A percentile compares a stretch with the other conserved stretches of the same genome.
Conservation (phyloP, 208 protist genomes). For the Angomonas ambiguus region DNA sequence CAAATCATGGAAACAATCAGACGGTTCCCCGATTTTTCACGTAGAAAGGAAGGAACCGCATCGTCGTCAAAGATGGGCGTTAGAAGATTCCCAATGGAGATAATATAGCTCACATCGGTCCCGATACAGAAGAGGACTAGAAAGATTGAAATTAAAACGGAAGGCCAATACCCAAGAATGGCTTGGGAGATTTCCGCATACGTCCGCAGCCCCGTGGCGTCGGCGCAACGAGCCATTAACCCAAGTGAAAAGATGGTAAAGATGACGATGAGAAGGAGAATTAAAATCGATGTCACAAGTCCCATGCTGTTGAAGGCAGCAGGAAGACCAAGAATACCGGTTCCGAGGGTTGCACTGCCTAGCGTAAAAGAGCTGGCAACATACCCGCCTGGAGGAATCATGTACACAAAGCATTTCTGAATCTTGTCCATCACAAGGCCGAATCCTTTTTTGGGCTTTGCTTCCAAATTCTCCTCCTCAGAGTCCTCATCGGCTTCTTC, state of each 20-base stretch:
- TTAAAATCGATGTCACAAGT: constrained; percentile 22
- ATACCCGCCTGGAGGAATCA: constrained; percentile 38
- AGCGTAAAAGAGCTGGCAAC: constrained; percentile 37
- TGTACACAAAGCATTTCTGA: constrained; percentile 12
- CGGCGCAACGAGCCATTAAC: constrained; percentile 24
- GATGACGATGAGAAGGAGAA: constrained; percentile 25
- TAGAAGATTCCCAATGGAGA: constrained; percentile 60
- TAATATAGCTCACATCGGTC: constrained; percentile 66
- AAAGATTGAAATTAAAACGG: constrained; percentile 15
- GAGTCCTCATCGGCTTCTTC: not conserved
- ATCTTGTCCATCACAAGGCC: not conserved
- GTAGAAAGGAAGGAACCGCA: constrained; percentile 30
- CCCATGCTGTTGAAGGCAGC: constrained; percentile 38
- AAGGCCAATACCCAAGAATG: constrained; percentile 15
- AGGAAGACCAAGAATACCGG: constrained; percentile 39
- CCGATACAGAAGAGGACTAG: constrained; percentile 39
- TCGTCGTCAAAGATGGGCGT: constrained; percentile 38
- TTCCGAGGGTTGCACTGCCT: constrained; percentile 29
- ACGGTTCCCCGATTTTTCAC: constrained; percentile 24
- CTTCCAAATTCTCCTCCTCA: not conserved
- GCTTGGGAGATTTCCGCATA: constrained; percentile 28
- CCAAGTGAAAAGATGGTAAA: constrained; percentile 41
- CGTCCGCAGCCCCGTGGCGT: constrained; percentile 20
- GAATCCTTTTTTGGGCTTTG: not conserved
- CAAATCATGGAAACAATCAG: constrained; percentile 52